Percentiles rank a stretch among this genome's conserved stretches.
These are phyloP conservation scores for Plasmodium sp. DNA, from an alignment of 169 alveolate species.

Conservation along the genomic window DNA sequence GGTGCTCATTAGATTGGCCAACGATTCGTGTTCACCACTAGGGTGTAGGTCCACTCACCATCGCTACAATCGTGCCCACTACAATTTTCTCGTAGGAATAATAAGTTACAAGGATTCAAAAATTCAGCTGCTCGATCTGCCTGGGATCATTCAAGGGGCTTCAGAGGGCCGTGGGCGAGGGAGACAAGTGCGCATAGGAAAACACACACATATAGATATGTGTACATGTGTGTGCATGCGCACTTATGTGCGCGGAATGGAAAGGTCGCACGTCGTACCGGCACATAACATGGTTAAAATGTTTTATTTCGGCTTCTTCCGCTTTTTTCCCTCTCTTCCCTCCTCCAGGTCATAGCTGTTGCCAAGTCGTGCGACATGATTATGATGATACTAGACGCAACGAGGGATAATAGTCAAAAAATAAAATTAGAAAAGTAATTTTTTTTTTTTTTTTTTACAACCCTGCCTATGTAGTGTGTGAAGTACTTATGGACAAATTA, in stretches of 20 bases:
- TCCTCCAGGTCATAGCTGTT: slow-evolving; percentile 92
- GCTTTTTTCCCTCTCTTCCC: neutral
- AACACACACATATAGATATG: neutral
- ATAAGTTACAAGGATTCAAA: slow-evolving; percentile 94
- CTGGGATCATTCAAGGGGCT: slow-evolving; percentile 97
- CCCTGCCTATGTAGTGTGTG: neutral
- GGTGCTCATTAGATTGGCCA: neutral
- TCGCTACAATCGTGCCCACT: neutral
- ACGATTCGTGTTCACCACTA: neutral
- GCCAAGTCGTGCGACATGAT: slow-evolving; percentile 97
- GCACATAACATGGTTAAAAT: neutral
- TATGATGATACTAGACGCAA: slow-evolving; percentile 95
- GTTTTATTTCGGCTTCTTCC: neutral
- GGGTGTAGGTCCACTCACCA: neutral
- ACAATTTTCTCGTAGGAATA: slow-evolving; percentile 37
- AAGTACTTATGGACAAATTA: neutral
- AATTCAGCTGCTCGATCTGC: slow-evolving; percentile 97
- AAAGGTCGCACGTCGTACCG: neutral
- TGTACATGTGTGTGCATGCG: neutral
- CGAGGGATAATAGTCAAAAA: slow-evolving; percentile 95
- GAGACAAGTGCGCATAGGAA: slow-evolving; percentile 88
- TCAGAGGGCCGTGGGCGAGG: slow-evolving; percentile 99
- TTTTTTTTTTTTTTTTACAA: slow-evolving; percentile 1
- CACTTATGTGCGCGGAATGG: neutral
- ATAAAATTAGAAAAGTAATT: slow-evolving; percentile 89